Evolutionary conservation across 441 rosid genomes (phyloP).

Genomic region (Euphorbia celastroides): DNA sequence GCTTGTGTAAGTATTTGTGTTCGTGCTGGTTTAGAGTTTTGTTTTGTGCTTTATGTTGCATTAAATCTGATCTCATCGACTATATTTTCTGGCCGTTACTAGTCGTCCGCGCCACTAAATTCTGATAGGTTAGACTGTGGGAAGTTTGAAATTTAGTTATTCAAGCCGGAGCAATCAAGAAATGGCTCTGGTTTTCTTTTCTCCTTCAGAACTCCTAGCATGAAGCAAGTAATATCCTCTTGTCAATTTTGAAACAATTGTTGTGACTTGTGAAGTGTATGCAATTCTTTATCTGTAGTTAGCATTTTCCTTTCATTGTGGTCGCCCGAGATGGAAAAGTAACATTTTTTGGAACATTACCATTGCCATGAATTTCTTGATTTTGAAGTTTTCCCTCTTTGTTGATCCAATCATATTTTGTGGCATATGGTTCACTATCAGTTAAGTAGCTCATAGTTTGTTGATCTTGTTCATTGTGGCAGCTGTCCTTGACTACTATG

Average conservation of each 20-base stretch:
- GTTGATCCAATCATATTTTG: neutral
- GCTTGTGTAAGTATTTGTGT: neutral
- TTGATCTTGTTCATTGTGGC: neutral
- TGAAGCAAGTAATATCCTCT: neutral
- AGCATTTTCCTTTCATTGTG: neutral
- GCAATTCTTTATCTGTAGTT: neutral
- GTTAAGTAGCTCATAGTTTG: constrained; percentile 5
- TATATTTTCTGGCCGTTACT: neutral
- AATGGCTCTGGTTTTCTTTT: neutral
- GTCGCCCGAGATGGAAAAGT: neutral
- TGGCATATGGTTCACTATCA: neutral
- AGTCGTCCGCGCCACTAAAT: neutral
- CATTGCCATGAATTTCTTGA: too few relatives aligned
- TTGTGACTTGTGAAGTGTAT: neutral
- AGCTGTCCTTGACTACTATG: constrained; percentile 86
- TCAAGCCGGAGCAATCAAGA: neutral
- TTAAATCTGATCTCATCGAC: neutral
- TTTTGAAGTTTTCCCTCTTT: neutral
- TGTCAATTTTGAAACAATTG: neutral
- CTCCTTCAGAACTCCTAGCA: neutral
- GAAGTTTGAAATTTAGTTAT: neutral
- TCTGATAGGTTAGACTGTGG: neutral
- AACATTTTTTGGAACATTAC: neutral
- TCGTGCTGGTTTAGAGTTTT: neutral
- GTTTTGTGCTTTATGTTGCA: neutral